Base-by-base conservation (phyloP, 805 yeast species). In the Lachancea kluyveri region DNA sequence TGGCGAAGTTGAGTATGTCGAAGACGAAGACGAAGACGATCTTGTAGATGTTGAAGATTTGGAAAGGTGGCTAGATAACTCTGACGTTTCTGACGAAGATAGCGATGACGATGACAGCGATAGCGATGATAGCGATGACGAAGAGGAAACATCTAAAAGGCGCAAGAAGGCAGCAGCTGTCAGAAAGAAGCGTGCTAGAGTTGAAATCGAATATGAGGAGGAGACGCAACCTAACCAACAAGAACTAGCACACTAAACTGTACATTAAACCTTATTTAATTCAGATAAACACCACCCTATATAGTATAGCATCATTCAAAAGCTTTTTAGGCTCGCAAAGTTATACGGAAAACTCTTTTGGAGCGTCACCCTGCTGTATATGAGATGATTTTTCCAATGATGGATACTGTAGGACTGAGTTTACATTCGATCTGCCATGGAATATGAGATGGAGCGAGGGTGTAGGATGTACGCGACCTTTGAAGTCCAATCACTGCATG, bases 41-140 rank as follows among this genome's bases (percentile, higher is more conserved):
- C 63, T 85, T 47, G 95, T 86, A 16, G 96, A 92, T 53, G 74
- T 90, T 65, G 96, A 88, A 64, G 96, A 90, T 48, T 65, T 88
- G 43, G 92, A 88, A 60, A 79, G 75, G 59, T 90, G 96, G 96
- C 65, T 82, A 32, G 84, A 59, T 26, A 79, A 73, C 19, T 57
- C 67, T 23, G 77, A 62, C 21, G 51, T 48, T 5, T 57, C 67
- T 24, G 77, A 62, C 21, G 48, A 46, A 7, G 61, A 53, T 24
- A 54, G 43, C 26, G 57, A 52, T 21, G 49, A 49, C 39, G 50
- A 65, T 37, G 40, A 48, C 16, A 59, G 57, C 31, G 67, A 57
- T 19, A 65, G 59, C 3, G 71, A 61, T 10, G 44, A 50, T 23
- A 56, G 56, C 26, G 65, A 57, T n/a, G 64, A 62, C 17, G 62